Evolutionary conservation across 495 filamentous ascomycete genomes (phyloP), one percentile per base, ranked within the genome.

Genomic region (Durotheca rogersii): DNA sequence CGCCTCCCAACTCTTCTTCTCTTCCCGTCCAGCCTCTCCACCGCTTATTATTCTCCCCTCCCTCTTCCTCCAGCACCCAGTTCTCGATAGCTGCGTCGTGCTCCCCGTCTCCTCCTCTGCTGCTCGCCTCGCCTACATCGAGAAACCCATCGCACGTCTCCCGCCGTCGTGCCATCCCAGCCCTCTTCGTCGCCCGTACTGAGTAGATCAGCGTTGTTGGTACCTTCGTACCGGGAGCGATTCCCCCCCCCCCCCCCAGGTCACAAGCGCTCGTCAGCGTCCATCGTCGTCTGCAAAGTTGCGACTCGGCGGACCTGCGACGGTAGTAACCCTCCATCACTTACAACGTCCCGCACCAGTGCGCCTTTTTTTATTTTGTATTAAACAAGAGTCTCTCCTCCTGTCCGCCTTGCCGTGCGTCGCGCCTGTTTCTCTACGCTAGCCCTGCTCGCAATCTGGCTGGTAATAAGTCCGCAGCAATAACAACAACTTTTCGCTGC

Each of bases 1-100:
- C 53, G 36, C 56, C 56, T 59, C 52, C 62, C 53, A 51, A 63
- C 56, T 63, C 60, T 63, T 58, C 52, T 63, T 58, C 47, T 63
- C 60, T 62, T 56, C 51, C 47, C 57, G 57, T 65, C 62, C 55
- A 59, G 52, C 58, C 60, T 59, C 52, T 63, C 62, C 60, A 58
- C 62, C 62, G 56, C 59, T 57, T 53, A 27, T 27, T 27, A 53
- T 57, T 56, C 60, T 53, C 47, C 57, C 52, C 47, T 55, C 57
- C 47, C 41, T 29, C 47, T 56, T 38, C 45, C 30, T 16, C n/a
- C 37, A 47, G 21, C 21, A 47, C 7, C 47, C 40, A 19, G 48
- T 7, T 38, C 39, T 49, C 21, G 48, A 16, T 42, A 47, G 9
- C 19, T 45, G 39, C 41, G 45, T 21, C 34, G 4, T 9, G 9